Evolutionary conservation across 208 protist genomes (phyloP).

Genomic region (Polymyxa betae): DNA sequence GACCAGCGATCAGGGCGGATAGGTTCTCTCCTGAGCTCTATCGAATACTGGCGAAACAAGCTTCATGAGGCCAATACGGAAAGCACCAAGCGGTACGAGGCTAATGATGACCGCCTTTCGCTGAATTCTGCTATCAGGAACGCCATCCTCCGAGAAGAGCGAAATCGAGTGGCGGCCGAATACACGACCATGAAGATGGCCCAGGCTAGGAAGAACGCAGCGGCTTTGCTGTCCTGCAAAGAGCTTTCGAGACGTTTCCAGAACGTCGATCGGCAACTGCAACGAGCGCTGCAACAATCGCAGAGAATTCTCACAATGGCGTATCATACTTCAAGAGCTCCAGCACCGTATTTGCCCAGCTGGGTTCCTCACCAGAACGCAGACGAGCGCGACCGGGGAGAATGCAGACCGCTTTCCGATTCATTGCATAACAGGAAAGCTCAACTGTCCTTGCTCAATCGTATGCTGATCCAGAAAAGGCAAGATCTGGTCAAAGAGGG

Average conservation of each 20-base stretch:
- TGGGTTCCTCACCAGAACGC: background rate
- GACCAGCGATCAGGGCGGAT: background rate
- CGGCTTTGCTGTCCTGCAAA: background rate
- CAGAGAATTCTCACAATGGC: background rate
- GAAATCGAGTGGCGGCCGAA: background rate
- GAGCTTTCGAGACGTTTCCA: background rate
- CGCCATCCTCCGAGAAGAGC: background rate
- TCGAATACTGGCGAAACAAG: background rate
- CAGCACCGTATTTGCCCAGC: background rate
- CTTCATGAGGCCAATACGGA: background rate
- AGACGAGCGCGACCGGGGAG: background rate
- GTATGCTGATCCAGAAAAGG: background rate
- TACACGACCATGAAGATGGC: slow-evolving; percentile 37
- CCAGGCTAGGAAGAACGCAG: background rate
- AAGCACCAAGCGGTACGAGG: background rate
- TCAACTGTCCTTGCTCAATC: background rate
- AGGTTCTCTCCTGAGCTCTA: background rate
- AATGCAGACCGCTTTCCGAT: background rate
- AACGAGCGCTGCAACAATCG: background rate
- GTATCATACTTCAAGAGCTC: background rate
- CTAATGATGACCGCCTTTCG: background rate
- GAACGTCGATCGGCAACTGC: background rate
- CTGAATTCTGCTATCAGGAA: background rate
- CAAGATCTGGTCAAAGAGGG: background rate
- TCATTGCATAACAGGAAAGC: background rate